phyloP scores from a whole-genome alignment of 2,329 filamentous ascomycete genomes.

The Elsinoe arachidis region DNA sequence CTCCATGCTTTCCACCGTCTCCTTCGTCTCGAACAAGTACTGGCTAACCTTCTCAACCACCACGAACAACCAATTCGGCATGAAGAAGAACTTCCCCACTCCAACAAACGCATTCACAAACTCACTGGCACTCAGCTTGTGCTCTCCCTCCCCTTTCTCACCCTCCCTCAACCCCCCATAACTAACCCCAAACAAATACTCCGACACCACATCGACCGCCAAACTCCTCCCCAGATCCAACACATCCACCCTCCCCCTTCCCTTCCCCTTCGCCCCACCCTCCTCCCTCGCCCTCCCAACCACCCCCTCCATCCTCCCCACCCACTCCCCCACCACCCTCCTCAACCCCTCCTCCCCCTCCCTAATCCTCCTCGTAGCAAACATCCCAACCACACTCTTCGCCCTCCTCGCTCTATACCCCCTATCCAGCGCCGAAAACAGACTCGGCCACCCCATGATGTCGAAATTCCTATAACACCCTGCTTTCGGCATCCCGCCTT shows the following conservation, averaged over 20 bases:
- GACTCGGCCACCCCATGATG: slow-evolving; percentile 46
- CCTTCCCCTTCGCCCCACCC: slow-evolving; percentile 17
- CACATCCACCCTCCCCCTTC: slow-evolving; percentile 34
- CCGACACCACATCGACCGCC: slow-evolving; percentile 47
- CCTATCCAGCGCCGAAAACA: slow-evolving; percentile 42
- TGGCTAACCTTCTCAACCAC: slow-evolving; percentile 31
- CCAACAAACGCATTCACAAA: slow-evolving; percentile 50
- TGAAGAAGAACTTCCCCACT: slow-evolving; percentile 47
- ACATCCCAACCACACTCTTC: slow-evolving; percentile 43
- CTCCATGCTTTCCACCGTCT: slow-evolving; percentile 29
- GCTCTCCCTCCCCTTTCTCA: slow-evolving; percentile 19
- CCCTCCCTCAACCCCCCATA: slow-evolving; percentile 42
- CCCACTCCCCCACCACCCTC: slow-evolving; percentile 35
- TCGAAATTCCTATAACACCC: slow-evolving; percentile 48
- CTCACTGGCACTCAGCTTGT: slow-evolving; percentile 33
- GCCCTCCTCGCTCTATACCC: slow-evolving; percentile 37
- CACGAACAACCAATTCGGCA: slow-evolving; percentile 37
- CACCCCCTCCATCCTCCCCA: slow-evolving; percentile 33
- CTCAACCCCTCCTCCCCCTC: slow-evolving; percentile 33
- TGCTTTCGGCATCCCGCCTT: slow-evolving; percentile 47
- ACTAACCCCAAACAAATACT: slow-evolving; percentile 44
- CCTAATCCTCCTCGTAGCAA: slow-evolving; percentile 40
- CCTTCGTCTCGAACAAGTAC: slow-evolving; percentile 29
- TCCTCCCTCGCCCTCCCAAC: slow-evolving; percentile 32
- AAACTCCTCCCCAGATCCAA: slow-evolving; percentile 42